Evolutionary conservation across 345 rosid species (phyloP).

Genomic region (Xanthoceras sorbifolium): DNA sequence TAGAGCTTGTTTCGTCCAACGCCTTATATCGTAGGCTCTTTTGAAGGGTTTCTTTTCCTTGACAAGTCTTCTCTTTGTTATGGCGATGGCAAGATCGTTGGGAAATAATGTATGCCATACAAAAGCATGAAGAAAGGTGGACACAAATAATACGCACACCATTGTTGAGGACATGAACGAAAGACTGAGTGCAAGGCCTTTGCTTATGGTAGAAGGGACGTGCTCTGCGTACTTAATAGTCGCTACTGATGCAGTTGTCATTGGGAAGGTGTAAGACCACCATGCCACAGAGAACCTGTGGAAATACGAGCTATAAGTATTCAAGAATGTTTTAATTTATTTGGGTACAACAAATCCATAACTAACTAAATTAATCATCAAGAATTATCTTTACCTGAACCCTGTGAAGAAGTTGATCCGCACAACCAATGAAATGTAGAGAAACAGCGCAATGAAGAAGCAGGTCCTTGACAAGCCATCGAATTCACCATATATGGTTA

Average conservation of each 20-base stretch:
- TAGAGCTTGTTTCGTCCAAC: constrained; percentile 76
- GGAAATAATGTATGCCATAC: constrained; percentile 77
- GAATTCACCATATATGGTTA: constrained; percentile 73
- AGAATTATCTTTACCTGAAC: constrained; percentile 59
- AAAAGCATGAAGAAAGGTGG: constrained; percentile 79
- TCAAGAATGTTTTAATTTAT: not conserved
- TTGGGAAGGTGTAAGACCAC: constrained; percentile 98
- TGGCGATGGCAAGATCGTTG: constrained; percentile 88
- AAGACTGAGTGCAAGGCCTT: constrained; percentile 66
- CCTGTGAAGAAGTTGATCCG: constrained; percentile 96
- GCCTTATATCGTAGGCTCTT: constrained; percentile 62
- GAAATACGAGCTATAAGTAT: not conserved
- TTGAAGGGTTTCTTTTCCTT: constrained; percentile 63
- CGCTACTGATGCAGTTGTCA: constrained; percentile 92
- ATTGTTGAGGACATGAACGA: constrained; percentile 78
- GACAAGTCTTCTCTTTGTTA: constrained; percentile 62
- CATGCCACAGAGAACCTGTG: constrained; percentile 91
- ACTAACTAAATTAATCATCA: not conserved
- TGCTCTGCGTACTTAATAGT: constrained; percentile 86
- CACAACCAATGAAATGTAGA: constrained; percentile 67
- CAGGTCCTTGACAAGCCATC: constrained; percentile 83
- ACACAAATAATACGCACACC: constrained; percentile 66
- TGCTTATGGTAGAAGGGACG: constrained; percentile 60
- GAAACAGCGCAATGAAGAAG: constrained; percentile 84
- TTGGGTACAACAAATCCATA: not conserved